Percentiles rank a stretch among this genome's conserved stretches.
Conservation (phyloP, 2,329 filamentous ascomycete species). For the Exophiala alcalophila region DNA sequence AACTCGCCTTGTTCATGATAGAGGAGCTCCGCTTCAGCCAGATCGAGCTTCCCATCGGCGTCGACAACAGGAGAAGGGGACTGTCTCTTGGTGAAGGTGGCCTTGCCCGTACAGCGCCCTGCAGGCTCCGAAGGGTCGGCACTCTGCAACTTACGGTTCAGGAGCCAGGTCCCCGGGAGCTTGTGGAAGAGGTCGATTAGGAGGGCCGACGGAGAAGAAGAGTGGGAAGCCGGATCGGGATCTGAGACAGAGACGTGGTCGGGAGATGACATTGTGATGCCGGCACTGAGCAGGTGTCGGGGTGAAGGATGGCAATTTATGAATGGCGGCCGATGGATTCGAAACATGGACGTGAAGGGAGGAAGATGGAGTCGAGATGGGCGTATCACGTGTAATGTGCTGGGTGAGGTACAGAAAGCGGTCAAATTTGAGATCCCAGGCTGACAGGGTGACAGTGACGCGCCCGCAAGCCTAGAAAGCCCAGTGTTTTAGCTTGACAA, state of each 20-base stretch:
- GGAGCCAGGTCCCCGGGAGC: conserved; percentile 35
- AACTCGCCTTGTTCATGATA: conserved; percentile 44
- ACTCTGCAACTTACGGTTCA: conserved; percentile 41
- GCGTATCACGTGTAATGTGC: no score
- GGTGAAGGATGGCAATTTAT: neutral
- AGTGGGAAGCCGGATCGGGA: neutral
- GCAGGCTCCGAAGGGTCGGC: conserved; percentile 42
- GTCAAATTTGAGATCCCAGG: neutral
- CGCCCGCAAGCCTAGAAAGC: no score
- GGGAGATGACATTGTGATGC: conserved; percentile 3
- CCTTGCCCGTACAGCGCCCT: conserved; percentile 41
- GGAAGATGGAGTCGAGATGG: no score
- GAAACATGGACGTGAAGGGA: neutral
- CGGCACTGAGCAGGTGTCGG: neutral
- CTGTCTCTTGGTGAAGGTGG: conserved; percentile 36
- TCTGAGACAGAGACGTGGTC: no score
- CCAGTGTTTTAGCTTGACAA: no score
- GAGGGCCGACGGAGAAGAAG: conserved; percentile 8
- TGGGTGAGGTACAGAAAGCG: neutral
- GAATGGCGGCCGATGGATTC: neutral
- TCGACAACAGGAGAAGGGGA: conserved; percentile 26
- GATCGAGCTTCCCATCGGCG: conserved; percentile 30
- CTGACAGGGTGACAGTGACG: no score
- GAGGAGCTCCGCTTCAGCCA: conserved; percentile 33
- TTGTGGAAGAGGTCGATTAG: conserved; percentile 19